phyloP scores from a whole-genome alignment of 1,284 basidiomycete genomes.

The Ganoderma boninense region DNA sequence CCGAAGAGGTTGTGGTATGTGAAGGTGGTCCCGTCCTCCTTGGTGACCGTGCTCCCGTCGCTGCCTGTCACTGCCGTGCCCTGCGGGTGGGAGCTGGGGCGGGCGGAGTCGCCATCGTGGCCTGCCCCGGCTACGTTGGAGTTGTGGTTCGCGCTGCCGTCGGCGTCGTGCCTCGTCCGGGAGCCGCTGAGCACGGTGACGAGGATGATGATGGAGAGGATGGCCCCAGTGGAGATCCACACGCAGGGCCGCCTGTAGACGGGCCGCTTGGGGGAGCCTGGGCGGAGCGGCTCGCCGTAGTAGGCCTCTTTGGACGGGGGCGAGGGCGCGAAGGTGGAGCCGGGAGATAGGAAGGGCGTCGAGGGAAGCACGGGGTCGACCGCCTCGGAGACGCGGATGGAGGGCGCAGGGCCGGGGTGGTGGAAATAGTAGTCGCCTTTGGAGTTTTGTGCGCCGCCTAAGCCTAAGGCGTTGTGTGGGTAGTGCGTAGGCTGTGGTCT shows the following conservation, averaged over 20 bases:
- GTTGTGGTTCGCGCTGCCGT: slow-evolving; percentile 25
- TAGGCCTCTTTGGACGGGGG: background rate
- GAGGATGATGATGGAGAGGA: slow-evolving; percentile 50
- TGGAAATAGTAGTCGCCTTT: background rate
- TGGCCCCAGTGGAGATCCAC: slow-evolving; percentile 31
- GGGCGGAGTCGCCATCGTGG: slow-evolving; percentile 23
- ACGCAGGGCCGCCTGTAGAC: slow-evolving; percentile 38
- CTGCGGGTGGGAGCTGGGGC: slow-evolving; percentile 24
- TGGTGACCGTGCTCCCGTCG: slow-evolving; percentile 70
- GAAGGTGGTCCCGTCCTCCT: slow-evolving; percentile 71
- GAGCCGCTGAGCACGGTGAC: slow-evolving; percentile 52
- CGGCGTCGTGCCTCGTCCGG: slow-evolving; percentile 42
- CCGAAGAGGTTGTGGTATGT: slow-evolving; percentile 77
- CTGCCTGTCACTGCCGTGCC: slow-evolving; percentile 57
- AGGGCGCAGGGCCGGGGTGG: background rate
- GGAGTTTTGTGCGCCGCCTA: background rate
- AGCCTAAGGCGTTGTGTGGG: background rate
- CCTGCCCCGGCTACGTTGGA: slow-evolving; percentile 21
- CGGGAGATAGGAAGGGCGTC: background rate
- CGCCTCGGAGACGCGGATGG: background rate
- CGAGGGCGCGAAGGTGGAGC: too few species aligned
- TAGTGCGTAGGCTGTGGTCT: background rate
- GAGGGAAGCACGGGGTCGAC: background rate
- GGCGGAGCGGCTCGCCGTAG: slow-evolving; percentile 56
- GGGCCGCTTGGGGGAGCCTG: slow-evolving; percentile 50